A percentile compares a stretch with the other conserved stretches of the same genome.
These are phyloP conservation scores for Rostrohypoxylon terebratum DNA, from an alignment of 495 filamentous ascomycete genomes.

Conservation along the genomic window DNA sequence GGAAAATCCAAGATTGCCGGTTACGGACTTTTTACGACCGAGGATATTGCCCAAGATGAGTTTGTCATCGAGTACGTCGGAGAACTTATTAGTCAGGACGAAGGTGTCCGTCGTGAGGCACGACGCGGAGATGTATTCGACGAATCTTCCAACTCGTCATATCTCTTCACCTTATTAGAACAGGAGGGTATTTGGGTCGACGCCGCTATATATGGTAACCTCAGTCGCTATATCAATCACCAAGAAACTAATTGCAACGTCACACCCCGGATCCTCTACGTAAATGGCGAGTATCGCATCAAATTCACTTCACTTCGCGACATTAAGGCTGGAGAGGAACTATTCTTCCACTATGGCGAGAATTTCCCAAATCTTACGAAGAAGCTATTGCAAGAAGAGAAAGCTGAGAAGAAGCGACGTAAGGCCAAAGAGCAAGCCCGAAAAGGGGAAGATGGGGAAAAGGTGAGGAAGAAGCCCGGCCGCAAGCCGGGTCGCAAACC, in stretches of 20 bases:
- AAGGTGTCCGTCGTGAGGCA: conserved; percentile 67
- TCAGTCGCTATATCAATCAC: conserved; percentile 77
- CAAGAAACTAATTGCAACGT: conserved; percentile 64
- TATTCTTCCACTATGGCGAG: conserved; percentile 77
- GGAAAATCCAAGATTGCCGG: conserved; percentile 73
- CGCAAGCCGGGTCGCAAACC: conserved; percentile 50
- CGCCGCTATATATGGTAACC: conserved; percentile 65
- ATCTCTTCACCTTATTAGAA: conserved; percentile 73
- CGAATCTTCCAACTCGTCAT: conserved; percentile 68
- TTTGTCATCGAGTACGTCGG: conserved; percentile 80
- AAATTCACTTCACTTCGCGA: conserved; percentile 71
- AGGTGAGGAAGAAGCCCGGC: conserved; percentile 49
- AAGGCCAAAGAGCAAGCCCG: conserved; percentile 49
- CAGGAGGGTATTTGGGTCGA: conserved; percentile 65
- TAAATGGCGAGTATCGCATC: conserved; percentile 74
- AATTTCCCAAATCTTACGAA: conserved; percentile 63
- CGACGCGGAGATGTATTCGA: conserved; percentile 73
- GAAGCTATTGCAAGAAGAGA: conserved; percentile 59
- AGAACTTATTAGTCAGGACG: conserved; percentile 72
- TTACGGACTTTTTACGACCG: conserved; percentile 73
- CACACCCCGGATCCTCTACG: conserved; percentile 69
- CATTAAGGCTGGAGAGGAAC: conserved; percentile 72
- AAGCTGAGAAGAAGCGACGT: conserved; percentile 54
- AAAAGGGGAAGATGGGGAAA: conserved; percentile 36
- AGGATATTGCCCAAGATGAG: conserved; percentile 68